Evolutionary conservation across 2,329 filamentous ascomycete species (phyloP).

Genomic region (Hypoxylon sp.): DNA sequence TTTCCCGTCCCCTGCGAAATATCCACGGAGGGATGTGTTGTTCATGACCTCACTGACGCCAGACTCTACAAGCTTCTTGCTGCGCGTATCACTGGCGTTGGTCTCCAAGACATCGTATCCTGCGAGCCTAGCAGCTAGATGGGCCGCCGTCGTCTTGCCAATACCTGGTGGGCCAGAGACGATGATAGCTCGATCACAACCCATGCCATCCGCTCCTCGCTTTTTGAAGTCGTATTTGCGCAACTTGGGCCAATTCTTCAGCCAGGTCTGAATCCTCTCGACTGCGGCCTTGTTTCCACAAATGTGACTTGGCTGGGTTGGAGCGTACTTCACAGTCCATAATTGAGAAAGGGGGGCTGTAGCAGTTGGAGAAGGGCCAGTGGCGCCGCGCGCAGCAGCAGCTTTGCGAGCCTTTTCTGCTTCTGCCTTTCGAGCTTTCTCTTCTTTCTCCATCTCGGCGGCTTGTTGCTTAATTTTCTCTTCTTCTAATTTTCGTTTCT

Average conservation of each 20-base stretch:
- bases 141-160: constrained; percentile 96
- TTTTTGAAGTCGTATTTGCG: constrained; percentile 84
- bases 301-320: constrained; percentile 83
- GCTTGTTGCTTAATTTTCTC: constrained; percentile 83
- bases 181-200: constrained; percentile 86
- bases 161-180: constrained; percentile 95
- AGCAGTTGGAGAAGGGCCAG: constrained; percentile 50
- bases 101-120: constrained; percentile 94
- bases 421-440: constrained; percentile 65
- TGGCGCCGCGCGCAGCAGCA: constrained; percentile 53
- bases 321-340: constrained; percentile 96
- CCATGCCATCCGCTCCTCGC: constrained; percentile 84
- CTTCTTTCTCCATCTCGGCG: constrained; percentile 84
- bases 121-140: constrained; percentile 90
- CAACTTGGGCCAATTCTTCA: constrained; percentile 80
- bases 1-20: constrained; percentile 85
- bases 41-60: constrained; percentile 91
- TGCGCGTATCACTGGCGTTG: constrained; percentile 94
- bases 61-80: constrained; percentile 92
- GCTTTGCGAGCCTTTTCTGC: constrained; percentile 64
- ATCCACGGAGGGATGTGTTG: constrained; percentile 91
- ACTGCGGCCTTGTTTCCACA: constrained; percentile 94
- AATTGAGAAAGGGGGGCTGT: constrained; percentile 67
- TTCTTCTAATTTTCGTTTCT: constrained; percentile 86
- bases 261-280: constrained; percentile 88